phyloP scores from a whole-genome alignment of 345 rosid genomes.

The Lepidium didymum region DNA sequence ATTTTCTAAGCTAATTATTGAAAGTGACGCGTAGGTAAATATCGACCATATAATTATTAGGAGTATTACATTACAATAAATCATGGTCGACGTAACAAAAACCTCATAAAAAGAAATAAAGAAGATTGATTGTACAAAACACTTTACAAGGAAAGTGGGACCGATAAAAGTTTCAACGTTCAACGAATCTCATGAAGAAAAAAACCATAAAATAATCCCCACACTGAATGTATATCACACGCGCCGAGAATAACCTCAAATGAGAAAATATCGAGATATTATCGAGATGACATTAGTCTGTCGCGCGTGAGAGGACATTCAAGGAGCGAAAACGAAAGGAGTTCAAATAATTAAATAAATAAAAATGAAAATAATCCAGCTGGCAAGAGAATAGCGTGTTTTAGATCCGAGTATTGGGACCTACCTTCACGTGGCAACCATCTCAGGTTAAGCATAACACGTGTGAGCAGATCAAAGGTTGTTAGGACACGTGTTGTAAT shows the following conservation, averaged over 20 bases:
- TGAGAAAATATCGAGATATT: conserved; percentile 6
- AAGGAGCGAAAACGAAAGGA: conserved; percentile 5
- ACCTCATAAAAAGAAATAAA: neutral
- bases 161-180: conserved; percentile 12
- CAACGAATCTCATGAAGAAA: conserved; percentile 18
- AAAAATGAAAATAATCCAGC: conserved; percentile 1
- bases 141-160: conserved; percentile 1
- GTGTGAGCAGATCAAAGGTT: neutral
- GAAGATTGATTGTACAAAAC: neutral
- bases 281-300: conserved; percentile 11
- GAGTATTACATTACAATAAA: neutral
- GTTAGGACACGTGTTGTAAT: conserved; percentile 2
- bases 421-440: conserved; percentile 10
- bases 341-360: neutral
- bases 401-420: neutral
- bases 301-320: conserved; percentile 28
- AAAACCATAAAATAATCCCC: neutral
- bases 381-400: conserved; percentile 7
- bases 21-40: neutral
- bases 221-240: neutral
- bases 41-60: neutral
- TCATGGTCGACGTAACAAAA: neutral
- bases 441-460: neutral
- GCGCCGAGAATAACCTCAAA: neutral
- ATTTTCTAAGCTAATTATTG: neutral